Percentiles rank a stretch among this genome's conserved stretches.
Conservation (phyloP, 208 protist species). For the Wallacemonas collosoma region DNA sequence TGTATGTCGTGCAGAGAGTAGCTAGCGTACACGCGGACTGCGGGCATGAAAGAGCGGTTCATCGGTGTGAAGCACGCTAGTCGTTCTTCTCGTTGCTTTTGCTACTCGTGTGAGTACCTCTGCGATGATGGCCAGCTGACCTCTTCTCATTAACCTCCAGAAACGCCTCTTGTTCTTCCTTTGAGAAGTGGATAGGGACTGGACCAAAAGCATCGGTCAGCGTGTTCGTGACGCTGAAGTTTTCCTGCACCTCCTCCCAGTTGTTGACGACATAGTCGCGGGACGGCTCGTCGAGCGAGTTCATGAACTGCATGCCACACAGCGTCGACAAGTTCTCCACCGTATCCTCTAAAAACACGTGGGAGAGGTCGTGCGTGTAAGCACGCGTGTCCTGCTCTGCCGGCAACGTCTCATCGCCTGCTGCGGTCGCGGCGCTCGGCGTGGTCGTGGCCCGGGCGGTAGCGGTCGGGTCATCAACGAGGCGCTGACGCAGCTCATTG, state of each 20-base stretch:
- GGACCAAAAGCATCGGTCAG: slow-evolving; percentile 45
- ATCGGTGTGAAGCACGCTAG: too few species aligned
- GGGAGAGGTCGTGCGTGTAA: slow-evolving; percentile 69
- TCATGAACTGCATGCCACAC: slow-evolving; percentile 71
- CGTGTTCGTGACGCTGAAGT: slow-evolving; percentile 32
- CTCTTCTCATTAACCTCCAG: slow-evolving; percentile 6
- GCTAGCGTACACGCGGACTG: too few species aligned
- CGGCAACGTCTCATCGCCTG: not conserved
- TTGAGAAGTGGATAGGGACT: slow-evolving; percentile 42
- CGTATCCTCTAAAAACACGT: slow-evolving; percentile 85
- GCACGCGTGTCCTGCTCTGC: not conserved
- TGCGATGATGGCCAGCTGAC: not conserved
- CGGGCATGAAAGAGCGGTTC: too few species aligned
- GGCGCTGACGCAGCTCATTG: slow-evolving; percentile 55
- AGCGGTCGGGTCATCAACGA: slow-evolving; percentile 4
- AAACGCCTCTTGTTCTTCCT: slow-evolving; percentile 37
- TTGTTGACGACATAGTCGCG: slow-evolving; percentile 43
- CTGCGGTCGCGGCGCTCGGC: not conserved
- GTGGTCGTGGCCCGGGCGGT: not conserved
- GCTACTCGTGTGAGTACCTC: not conserved
- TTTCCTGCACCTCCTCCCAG: slow-evolving; percentile 28
- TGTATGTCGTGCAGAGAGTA: not conserved
- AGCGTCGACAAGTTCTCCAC: slow-evolving; percentile 71
- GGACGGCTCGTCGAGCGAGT: slow-evolving; percentile 39
- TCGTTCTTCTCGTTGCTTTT: not conserved